Percentiles rank a stretch among this genome's conserved stretches.
phyloP scores from a whole-genome alignment of 2,329 filamentous ascomycete genomes.

The Pseudofabraea citricarpa region DNA sequence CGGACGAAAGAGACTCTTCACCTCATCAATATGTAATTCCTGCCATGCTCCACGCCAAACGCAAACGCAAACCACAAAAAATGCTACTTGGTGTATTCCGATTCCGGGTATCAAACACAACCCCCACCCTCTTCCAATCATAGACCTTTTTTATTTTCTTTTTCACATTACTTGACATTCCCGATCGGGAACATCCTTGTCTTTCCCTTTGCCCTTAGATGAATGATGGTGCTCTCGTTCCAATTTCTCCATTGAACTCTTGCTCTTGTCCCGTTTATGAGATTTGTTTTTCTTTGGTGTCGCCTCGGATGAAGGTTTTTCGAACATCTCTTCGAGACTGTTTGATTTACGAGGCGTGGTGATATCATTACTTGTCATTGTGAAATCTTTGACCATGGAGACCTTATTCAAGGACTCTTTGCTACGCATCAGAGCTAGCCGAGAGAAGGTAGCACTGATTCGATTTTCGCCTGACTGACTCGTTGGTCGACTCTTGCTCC shows the following conservation, averaged over 20 bases:
- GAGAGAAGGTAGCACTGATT: constrained; percentile 52
- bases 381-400: constrained; percentile 6
- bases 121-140: too few relatives aligned
- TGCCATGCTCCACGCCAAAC: too few relatives aligned
- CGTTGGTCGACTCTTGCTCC: constrained; percentile 47
- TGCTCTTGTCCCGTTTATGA: constrained; percentile 22
- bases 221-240: constrained; percentile 19
- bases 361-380: background rate
- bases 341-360: constrained; percentile 9
- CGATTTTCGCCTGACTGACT: constrained; percentile 56
- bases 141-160: too few relatives aligned
- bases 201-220: constrained; percentile 20
- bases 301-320: constrained; percentile 1
- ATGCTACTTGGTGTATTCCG: too few relatives aligned
- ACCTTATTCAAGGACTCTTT: constrained; percentile 23
- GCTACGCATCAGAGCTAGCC: constrained; percentile 27
- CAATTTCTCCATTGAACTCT: constrained; percentile 14
- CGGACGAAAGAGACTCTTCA: too few relatives aligned
- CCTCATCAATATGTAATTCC: too few relatives aligned
- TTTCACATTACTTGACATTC: constrained; percentile 45
- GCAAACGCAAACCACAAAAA: too few relatives aligned
- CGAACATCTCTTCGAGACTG: constrained; percentile 7
- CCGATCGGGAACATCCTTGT: constrained; percentile 35
- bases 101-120: too few relatives aligned
- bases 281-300: constrained; percentile 17